phyloP scores from a whole-genome alignment of 371 early-diverging fungal species.

The Syncephalastrum monosporum region DNA sequence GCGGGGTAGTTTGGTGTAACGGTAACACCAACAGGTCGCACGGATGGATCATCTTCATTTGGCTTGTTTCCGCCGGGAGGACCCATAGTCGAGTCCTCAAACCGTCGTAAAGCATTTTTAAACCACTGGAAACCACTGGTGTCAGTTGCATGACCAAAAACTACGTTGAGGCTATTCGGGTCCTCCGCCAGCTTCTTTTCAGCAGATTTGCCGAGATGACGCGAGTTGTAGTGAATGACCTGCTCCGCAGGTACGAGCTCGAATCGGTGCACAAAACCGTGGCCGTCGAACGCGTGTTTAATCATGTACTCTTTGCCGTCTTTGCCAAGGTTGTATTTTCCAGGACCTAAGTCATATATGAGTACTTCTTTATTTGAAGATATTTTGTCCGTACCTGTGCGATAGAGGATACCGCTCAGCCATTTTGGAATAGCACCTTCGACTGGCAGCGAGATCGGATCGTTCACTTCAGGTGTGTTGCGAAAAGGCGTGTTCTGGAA shows the following conservation, averaged over 20 bases:
- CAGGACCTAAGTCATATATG: conserved; percentile 26
- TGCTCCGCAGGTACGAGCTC: conserved; percentile 23
- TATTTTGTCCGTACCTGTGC: conserved; percentile 27
- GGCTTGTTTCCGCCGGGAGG: background rate
- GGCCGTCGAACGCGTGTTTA: conserved; percentile 44
- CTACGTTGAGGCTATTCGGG: background rate
- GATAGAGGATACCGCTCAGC: conserved; percentile 42
- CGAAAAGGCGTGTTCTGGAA: conserved; percentile 6
- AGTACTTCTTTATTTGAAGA: background rate
- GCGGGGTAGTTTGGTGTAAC: conserved; percentile 55
- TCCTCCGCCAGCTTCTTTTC: conserved; percentile 9
- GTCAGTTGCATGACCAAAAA: conserved; percentile 25
- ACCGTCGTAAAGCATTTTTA: background rate
- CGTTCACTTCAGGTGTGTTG: conserved; percentile 40
- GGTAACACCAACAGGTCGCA: conserved; percentile 48
- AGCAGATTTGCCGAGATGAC: conserved; percentile 20
- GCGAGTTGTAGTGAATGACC: conserved; percentile 28
- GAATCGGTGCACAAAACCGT: conserved; percentile 41
- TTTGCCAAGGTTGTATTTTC: conserved; percentile 30
- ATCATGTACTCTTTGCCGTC: conserved; percentile 26
- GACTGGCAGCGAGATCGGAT: conserved; percentile 32
- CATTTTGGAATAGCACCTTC: conserved; percentile 40
- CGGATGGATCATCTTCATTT: conserved; percentile 14
- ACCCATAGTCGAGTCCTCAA: conserved; percentile 3
- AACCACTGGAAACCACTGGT: conserved; percentile 1